phyloP scores from a whole-genome alignment of 805 yeast species.

The Barnettozyma sp. region DNA sequence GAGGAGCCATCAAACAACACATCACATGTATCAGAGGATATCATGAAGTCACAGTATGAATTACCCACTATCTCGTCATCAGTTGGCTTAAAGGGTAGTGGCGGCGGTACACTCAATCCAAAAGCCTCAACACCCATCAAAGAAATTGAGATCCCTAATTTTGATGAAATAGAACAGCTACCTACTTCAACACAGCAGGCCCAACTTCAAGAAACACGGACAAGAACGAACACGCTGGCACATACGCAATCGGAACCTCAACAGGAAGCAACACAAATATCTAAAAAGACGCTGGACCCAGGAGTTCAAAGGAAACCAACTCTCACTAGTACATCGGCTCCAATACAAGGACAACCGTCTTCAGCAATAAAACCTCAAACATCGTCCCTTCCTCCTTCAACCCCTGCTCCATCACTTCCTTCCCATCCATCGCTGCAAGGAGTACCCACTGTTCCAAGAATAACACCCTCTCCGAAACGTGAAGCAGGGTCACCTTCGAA shows the following conservation, averaged over 20 bases:
- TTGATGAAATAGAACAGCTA: constrained; percentile 36
- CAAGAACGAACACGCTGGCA: constrained; percentile 26
- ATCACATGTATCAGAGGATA: neutral
- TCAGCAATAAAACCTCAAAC: constrained; percentile 5
- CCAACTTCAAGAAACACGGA: constrained; percentile 16
- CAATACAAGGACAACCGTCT: neutral
- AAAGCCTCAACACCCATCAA: constrained; percentile 51
- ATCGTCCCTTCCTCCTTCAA: constrained; percentile 3
- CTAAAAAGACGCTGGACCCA: constrained; percentile 19
- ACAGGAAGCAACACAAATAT: constrained; percentile 10
- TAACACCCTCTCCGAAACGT: constrained; percentile 44
- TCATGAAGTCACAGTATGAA: constrained; percentile 10
- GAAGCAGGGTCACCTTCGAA: constrained; percentile 28
- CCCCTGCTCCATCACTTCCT: constrained; percentile 3
- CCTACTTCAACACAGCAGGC: constrained; percentile 23
- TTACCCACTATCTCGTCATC: constrained; percentile 20
- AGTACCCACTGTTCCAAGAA: constrained; percentile 23
- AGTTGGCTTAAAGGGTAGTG: constrained; percentile 12
- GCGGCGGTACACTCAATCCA: constrained; percentile 10
- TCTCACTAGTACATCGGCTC: constrained; percentile 4
- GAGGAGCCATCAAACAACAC: constrained; percentile 15
- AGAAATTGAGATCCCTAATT: constrained; percentile 63
- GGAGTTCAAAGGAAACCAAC: constrained; percentile 21
- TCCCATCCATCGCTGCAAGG: too few relatives aligned
- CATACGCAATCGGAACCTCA: constrained; percentile 20